Evolutionary conservation across 768 basidiomycete species (phyloP).

Genomic region (Russula brevipes): DNA sequence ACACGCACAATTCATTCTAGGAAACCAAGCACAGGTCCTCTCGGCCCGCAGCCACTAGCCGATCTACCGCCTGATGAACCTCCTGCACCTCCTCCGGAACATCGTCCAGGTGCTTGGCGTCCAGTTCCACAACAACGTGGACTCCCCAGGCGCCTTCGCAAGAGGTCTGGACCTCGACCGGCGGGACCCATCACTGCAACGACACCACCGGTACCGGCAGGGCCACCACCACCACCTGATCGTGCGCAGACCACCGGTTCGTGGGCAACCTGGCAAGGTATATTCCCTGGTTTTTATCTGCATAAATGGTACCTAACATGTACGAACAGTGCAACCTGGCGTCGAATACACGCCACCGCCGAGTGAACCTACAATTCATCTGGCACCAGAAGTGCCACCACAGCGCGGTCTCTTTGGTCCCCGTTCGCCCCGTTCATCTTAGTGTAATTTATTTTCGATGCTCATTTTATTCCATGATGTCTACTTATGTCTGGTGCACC

Average conservation of each 20-base stretch:
- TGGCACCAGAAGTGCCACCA: slow-evolving; percentile 56
- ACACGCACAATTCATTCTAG: slow-evolving; percentile 40
- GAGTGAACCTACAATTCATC: slow-evolving; percentile 47
- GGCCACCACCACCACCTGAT: slow-evolving; percentile 17
- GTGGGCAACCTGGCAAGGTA: slow-evolving; percentile 43
- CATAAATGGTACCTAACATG: slow-evolving; percentile 3
- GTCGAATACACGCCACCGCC: slow-evolving; percentile 57
- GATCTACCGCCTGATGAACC: slow-evolving; percentile 27
- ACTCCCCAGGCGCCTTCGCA: slow-evolving; percentile 21
- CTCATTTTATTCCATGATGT: background rate
- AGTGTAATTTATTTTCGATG: background rate
- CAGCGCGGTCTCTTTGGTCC: slow-evolving; percentile 69
- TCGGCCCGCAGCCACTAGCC: slow-evolving; percentile 20
- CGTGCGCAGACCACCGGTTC: slow-evolving; percentile 30
- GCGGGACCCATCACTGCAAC: slow-evolving; percentile 10
- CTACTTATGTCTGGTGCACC: background rate
- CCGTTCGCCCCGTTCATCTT: slow-evolving; percentile 47
- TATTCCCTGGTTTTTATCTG: slow-evolving; percentile 22
- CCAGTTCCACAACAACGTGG: slow-evolving; percentile 23
- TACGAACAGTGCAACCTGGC: slow-evolving; percentile 49
- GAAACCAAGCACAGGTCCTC: slow-evolving; percentile 34
- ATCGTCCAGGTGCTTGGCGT: slow-evolving; percentile 26
- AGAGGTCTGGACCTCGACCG: slow-evolving; percentile 19
- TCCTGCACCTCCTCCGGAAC: slow-evolving; percentile 26
- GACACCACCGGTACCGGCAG: background rate